Conservation (phyloP, 805 yeast genomes). For the Starmerella floris region DNA sequence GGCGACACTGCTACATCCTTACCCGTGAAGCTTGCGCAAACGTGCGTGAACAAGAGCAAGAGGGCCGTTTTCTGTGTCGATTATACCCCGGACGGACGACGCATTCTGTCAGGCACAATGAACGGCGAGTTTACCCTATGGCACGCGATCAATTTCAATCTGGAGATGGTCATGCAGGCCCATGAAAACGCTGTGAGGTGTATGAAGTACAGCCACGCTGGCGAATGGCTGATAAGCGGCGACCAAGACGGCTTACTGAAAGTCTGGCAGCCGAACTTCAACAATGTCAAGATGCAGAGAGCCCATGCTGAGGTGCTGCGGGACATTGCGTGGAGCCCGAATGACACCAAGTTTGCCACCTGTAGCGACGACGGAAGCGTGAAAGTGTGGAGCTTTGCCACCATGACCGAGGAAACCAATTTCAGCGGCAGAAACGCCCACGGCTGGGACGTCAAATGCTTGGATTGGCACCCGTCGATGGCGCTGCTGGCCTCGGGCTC, state of each 20-base stretch:
- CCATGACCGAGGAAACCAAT: constrained; percentile 72
- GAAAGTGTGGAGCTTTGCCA: constrained; percentile 82
- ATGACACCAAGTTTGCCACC: constrained; percentile 82
- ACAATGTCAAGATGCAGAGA: constrained; percentile 66
- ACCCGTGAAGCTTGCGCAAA: constrained; percentile 73
- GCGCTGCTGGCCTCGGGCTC: constrained; percentile 88
- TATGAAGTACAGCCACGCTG: constrained; percentile 70
- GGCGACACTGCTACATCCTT: constrained; percentile 45
- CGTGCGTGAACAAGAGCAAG: constrained; percentile 78
- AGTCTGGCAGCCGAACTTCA: constrained; percentile 96
- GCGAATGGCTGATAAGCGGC: constrained; percentile 88
- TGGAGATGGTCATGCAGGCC: constrained; percentile 97
- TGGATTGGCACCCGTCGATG: constrained; percentile 89
- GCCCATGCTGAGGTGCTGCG: constrained; percentile 74
- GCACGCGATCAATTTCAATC: constrained; percentile 90
- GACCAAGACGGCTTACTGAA: constrained; percentile 86
- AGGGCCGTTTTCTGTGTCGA: constrained; percentile 81
- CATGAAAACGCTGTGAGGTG: constrained; percentile 83
- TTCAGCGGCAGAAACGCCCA: constrained; percentile 53
- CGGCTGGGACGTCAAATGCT: constrained; percentile 96
- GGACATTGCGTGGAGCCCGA: constrained; percentile 80
- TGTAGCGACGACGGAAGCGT: constrained; percentile 84
- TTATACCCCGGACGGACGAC: constrained; percentile 95
- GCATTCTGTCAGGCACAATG: constrained; percentile 78
- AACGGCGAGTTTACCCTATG: constrained; percentile 93